Conservation (phyloP, 371 early-diverging fungal species). For the Smittium mucronatum region DNA sequence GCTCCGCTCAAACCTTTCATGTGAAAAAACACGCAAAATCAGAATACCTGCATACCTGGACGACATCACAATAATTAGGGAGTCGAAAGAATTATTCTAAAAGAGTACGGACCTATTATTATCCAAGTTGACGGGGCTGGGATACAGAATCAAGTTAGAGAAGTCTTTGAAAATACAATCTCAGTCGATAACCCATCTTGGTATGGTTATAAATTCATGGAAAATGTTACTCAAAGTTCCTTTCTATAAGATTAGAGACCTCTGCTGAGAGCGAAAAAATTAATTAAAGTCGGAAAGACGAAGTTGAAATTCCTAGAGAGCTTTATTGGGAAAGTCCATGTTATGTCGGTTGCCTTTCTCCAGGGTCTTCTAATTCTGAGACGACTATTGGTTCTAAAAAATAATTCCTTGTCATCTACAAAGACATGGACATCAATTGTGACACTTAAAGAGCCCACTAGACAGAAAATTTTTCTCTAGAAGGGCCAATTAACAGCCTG, state of each 20-base stretch:
- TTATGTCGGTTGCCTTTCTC: not conserved
- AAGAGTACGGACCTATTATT: slow-evolving; percentile 17
- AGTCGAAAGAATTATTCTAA: not conserved
- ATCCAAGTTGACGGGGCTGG: slow-evolving; percentile 19
- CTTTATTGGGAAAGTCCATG: not conserved
- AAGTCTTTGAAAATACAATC: slow-evolving; percentile 24
- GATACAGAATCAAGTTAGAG: slow-evolving; percentile 24
- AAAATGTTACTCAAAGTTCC: not conserved
- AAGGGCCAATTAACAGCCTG: not conserved
- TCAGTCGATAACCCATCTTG: slow-evolving; percentile 27
- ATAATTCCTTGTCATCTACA: not conserved
- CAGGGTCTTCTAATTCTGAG: not conserved
- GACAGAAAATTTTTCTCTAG: not conserved
- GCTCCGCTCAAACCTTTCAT: slow-evolving; percentile 27
- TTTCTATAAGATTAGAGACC: not conserved
- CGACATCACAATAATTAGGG: slow-evolving; percentile 23
- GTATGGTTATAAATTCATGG: slow-evolving; percentile 27
- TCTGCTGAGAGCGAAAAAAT: not conserved
- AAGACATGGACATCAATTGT: not conserved
- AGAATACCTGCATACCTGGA: slow-evolving; percentile 31
- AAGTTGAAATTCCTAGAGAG: not conserved
- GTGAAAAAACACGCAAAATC: slow-evolving; percentile 21
- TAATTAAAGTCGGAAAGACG: not conserved
- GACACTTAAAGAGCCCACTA: not conserved
- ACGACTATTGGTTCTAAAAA: not conserved